Percentiles rank a stretch among this genome's conserved stretches.
phyloP scores from a whole-genome alignment of 257 asterid genomes.

The Asclepias syriaca region DNA sequence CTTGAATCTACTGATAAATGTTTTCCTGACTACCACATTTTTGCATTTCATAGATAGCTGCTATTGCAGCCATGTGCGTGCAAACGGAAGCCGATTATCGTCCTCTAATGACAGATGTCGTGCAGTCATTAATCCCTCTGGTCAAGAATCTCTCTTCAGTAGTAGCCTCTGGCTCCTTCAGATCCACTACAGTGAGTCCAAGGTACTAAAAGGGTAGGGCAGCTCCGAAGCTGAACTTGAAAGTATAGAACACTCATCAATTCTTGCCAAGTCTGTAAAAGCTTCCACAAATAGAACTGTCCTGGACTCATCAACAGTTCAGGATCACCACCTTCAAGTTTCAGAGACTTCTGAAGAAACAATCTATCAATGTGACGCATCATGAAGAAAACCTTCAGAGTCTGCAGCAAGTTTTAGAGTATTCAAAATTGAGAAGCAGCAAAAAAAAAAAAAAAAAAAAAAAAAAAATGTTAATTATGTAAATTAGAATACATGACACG shows the following conservation, averaged over 20 bases:
- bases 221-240: not conserved
- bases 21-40: not conserved
- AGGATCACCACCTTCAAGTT: not conserved
- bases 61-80: conserved; percentile 82
- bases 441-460: not conserved
- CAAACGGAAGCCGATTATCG: conserved; percentile 84
- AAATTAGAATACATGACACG: not conserved
- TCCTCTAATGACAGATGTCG: conserved; percentile 80
- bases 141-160: conserved; percentile 42
- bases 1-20: not conserved
- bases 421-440: not conserved
- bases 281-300: not conserved
- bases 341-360: not conserved
- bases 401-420: not conserved
- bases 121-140: conserved; percentile 78
- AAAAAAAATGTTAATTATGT: not conserved
- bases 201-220: conserved; percentile 11
- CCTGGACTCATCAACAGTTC: not conserved
- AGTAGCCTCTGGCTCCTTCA: conserved; percentile 30
- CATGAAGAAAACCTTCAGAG: not conserved
- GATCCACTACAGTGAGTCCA: conserved; percentile 34
- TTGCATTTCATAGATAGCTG: conserved; percentile 51
- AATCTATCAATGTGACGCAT: not conserved
- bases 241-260: not conserved
- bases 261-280: not conserved